These are phyloP conservation scores for Aphanomyces cochlioides DNA, from an alignment of 352 stramenopile genomes.

Conservation along the genomic window DNA sequence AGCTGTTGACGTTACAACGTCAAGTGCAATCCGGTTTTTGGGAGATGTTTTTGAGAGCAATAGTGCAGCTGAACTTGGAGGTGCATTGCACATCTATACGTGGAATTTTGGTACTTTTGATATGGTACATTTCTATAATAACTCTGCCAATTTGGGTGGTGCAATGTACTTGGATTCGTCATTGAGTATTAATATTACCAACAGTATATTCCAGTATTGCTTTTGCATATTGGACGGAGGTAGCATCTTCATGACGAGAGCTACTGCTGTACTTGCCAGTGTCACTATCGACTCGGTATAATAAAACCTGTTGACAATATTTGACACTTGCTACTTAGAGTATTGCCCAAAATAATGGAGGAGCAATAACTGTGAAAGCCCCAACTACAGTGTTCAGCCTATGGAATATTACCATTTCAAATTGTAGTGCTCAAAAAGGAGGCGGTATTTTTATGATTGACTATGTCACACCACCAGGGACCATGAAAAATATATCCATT, in stretches of 20 bases:
- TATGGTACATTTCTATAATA: no score
- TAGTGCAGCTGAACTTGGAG: no score
- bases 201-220: neutral
- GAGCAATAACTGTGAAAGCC: neutral
- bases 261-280: neutral
- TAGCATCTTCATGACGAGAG: neutral
- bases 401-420: conserved; percentile 13
- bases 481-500: conserved; percentile 2
- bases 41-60: no score
- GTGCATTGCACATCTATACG: no score
- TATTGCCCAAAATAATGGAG: neutral
- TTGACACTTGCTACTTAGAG: neutral
- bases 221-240: conserved; percentile 2
- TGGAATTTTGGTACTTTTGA: no score
- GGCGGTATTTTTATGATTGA: conserved; percentile 23
- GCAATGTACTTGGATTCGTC: no score
- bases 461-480: neutral
- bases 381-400: neutral
- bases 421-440: conserved; percentile 1
- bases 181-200: no score
- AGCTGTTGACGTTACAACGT: neutral
- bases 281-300: neutral
- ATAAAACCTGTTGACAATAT: neutral
- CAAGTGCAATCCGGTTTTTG: no score
- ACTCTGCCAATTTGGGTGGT: no score